These are phyloP conservation scores for Rehmannia glutinosa DNA, from an alignment of 257 asterid species.

Conservation along the genomic window DNA sequence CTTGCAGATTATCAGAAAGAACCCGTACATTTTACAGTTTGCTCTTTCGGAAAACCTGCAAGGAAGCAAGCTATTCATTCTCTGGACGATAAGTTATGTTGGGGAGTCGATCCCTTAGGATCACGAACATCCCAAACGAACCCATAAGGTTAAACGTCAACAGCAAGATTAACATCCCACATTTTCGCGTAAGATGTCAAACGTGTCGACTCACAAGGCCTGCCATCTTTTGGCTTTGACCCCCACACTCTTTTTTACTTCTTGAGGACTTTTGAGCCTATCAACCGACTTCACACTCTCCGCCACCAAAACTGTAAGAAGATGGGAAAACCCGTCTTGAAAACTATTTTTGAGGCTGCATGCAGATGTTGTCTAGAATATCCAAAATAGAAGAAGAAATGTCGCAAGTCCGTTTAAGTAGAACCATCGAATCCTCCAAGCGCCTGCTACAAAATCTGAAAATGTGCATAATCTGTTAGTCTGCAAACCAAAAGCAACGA, in stretches of 20 bases:
- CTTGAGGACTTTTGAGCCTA: constrained; percentile 16
- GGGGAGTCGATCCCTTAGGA: constrained; percentile 31
- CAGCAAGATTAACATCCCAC: constrained; percentile 21
- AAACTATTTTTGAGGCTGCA: not conserved
- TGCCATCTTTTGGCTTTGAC: constrained; percentile 49
- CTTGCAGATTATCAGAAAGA: constrained; percentile 68
- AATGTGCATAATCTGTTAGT: constrained; percentile 15
- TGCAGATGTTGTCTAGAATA: constrained; percentile 16
- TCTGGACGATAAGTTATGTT: constrained; percentile 6
- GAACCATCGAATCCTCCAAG: constrained; percentile 30
- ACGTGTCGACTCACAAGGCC: constrained; percentile 30
- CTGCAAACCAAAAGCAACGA: not conserved
- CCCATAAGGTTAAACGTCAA: not conserved
- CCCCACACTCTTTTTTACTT: constrained; percentile 28
- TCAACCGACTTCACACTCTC: constrained; percentile 14
- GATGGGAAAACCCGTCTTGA: not conserved
- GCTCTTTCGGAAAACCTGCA: constrained; percentile 69
- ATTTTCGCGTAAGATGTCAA: constrained; percentile 15
- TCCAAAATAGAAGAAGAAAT: constrained; percentile 24
- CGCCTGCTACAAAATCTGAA: constrained; percentile 33
- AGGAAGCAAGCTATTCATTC: constrained; percentile 12
- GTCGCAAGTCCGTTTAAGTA: constrained; percentile 28
- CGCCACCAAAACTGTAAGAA: constrained; percentile 28
- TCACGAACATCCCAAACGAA: constrained; percentile 52
- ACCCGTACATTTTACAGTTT: constrained; percentile 49